These are phyloP conservation scores for Venturia asperata DNA, from an alignment of 2,329 filamentous ascomycete genomes.

Conservation along the genomic window DNA sequence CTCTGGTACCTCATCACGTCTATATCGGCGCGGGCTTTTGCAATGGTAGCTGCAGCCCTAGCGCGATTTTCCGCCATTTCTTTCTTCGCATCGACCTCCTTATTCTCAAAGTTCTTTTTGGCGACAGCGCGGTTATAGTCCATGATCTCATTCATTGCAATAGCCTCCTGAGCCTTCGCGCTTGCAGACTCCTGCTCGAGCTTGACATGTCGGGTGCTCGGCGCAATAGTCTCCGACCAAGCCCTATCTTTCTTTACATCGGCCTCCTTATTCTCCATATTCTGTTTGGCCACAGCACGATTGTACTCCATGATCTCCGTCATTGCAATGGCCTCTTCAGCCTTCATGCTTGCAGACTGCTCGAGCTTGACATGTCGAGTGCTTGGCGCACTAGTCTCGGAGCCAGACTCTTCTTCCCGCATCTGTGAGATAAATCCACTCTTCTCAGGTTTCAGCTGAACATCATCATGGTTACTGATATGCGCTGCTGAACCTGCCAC, in stretches of 20 bases:
- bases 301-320: not conserved
- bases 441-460: not conserved
- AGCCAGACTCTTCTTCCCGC: not conserved
- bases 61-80: not conserved
- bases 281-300: not conserved
- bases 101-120: not conserved
- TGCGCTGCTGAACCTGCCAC: not conserved
- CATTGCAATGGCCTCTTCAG: slow-evolving; percentile 6
- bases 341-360: not conserved
- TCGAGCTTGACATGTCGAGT: not conserved
- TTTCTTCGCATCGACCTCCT: slow-evolving; percentile 1
- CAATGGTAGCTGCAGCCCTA: not conserved
- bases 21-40: not conserved
- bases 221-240: not conserved
- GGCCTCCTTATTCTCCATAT: not conserved
- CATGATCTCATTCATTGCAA: slow-evolving; percentile 6
- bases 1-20: not conserved
- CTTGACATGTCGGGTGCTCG: not conserved
- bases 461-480: not conserved
- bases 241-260: not conserved
- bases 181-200: not conserved
- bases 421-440: not conserved
- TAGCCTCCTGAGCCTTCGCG: not conserved
- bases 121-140: not conserved
- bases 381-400: not conserved